phyloP scores from a whole-genome alignment of 495 filamentous ascomycete genomes.

The Aspergillus heteromorphus region DNA sequence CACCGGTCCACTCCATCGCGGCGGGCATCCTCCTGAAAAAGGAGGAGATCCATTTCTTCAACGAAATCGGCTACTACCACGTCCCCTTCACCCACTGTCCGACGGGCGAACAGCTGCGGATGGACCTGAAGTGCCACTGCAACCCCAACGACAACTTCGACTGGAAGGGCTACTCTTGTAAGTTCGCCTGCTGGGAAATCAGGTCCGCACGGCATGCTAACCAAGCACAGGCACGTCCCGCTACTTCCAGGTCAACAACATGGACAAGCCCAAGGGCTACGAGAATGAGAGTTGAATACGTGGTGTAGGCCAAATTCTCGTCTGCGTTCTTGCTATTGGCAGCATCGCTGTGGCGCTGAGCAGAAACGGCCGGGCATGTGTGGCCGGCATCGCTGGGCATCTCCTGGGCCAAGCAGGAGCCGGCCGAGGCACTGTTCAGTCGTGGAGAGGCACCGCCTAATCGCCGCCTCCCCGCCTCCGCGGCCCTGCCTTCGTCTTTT shows the following conservation, averaged over 20 bases:
- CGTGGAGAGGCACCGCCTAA: not conserved
- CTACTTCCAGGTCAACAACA: slow-evolving; percentile 74
- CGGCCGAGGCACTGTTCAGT: slow-evolving; percentile 11
- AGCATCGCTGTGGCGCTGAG: slow-evolving; percentile 18
- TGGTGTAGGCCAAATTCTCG: slow-evolving; percentile 16
- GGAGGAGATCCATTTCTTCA: slow-evolving; percentile 95
- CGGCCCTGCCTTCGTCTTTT: no score
- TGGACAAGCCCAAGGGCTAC: slow-evolving; percentile 78
- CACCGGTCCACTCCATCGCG: slow-evolving; percentile 91
- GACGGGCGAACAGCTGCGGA: slow-evolving; percentile 70
- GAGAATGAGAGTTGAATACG: slow-evolving; percentile 54
- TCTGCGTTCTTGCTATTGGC: slow-evolving; percentile 14
- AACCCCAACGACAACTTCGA: slow-evolving; percentile 97
- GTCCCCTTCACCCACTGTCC: slow-evolving; percentile 99
- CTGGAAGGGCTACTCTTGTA: slow-evolving; percentile 96
- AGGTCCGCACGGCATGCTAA: slow-evolving; percentile 1
- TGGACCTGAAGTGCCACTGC: slow-evolving; percentile 85
- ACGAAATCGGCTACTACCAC: slow-evolving; percentile 98
- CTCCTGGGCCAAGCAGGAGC: slow-evolving; percentile 8
- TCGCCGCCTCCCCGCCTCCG: no score
- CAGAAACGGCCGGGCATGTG: slow-evolving; percentile 18
- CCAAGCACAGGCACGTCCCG: slow-evolving; percentile 61
- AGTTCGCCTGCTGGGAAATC: slow-evolving; percentile 26
- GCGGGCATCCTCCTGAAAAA: slow-evolving; percentile 80
- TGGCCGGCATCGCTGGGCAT: slow-evolving; percentile 1